Percentiles rank a stretch among this genome's conserved stretches.
Conservation (phyloP, 805 yeast species). For the Candida oleophila region DNA sequence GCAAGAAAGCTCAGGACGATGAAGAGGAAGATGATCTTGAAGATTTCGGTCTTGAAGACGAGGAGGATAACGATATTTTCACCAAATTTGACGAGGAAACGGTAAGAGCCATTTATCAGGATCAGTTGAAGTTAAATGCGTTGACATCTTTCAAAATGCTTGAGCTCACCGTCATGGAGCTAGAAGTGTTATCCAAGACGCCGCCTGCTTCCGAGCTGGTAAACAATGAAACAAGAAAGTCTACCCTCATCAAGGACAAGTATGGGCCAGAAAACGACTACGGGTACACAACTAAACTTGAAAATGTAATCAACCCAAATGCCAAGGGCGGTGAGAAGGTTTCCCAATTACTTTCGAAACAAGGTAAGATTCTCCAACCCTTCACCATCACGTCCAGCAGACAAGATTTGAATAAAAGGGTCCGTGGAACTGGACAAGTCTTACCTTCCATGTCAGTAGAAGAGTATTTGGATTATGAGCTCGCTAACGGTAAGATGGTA, state of each 20-base stretch:
- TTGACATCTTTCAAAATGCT: constrained; percentile 54
- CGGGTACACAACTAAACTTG: constrained; percentile 66
- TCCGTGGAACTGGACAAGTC: constrained; percentile 87
- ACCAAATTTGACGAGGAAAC: constrained; percentile 61
- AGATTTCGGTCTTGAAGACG: constrained; percentile 7
- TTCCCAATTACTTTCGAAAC: constrained; percentile 51
- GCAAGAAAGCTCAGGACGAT: neutral
- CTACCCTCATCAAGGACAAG: constrained; percentile 6
- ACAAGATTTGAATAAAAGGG: constrained; percentile 59
- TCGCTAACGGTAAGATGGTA: constrained; percentile 79
- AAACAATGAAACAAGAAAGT: constrained; percentile 6
- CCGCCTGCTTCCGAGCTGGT: constrained; percentile 4
- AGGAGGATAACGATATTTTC: constrained; percentile 19
- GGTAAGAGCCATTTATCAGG: constrained; percentile 53
- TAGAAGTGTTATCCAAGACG: constrained; percentile 51
- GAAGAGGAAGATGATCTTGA: constrained; percentile 11
- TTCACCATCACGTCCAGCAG: constrained; percentile 66
- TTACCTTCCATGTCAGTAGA: constrained; percentile 95
- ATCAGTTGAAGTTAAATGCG: constrained; percentile 53
- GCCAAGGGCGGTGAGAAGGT: constrained; percentile 16
- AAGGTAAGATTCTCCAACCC: constrained; percentile 81
- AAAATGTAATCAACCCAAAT: constrained; percentile 44
- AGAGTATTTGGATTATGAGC: constrained; percentile 83
- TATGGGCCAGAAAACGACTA: constrained; percentile 22
- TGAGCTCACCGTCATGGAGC: constrained; percentile 63